A percentile compares a stretch with the other conserved stretches of the same genome.
These are phyloP conservation scores for Coemansia sp. DNA, from an alignment of 371 early-diverging fungal genomes.

Conservation along the genomic window DNA sequence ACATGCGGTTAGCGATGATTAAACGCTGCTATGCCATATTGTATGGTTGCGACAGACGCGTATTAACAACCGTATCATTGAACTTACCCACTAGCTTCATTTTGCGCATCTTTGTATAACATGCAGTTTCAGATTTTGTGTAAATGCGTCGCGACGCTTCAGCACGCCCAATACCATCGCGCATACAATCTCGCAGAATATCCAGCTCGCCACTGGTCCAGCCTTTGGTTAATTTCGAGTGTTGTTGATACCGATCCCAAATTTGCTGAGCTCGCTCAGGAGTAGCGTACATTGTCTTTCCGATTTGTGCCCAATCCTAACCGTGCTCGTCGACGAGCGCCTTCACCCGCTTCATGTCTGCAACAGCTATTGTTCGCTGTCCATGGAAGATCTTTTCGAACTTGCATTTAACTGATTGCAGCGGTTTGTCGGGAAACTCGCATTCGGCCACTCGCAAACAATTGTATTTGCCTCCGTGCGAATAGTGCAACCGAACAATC, in stretches of 20 bases:
- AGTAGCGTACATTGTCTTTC: neutral
- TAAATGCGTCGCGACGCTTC: neutral
- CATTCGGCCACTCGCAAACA: neutral
- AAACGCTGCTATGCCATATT: too few relatives aligned
- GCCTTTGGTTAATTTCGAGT: neutral
- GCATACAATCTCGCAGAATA: neutral
- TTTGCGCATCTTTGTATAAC: neutral
- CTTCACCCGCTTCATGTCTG: neutral
- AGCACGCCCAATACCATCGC: neutral
- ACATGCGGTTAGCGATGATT: neutral
- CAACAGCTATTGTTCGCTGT: neutral
- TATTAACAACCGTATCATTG: neutral
- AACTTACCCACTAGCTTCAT: neutral
- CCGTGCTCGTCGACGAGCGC: constrained; percentile 14
- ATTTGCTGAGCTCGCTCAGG: neutral
- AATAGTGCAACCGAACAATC: neutral
- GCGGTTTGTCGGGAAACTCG: neutral
- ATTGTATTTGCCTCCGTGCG: neutral
- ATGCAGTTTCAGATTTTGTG: neutral
- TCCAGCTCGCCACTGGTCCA: constrained; percentile 4
- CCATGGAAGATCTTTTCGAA: neutral
- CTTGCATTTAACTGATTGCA: too few relatives aligned
- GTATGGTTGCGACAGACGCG: too few relatives aligned
- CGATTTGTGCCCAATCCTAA: constrained; percentile 19
- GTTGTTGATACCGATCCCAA: neutral